Base-by-base conservation (phyloP, 345 rosid genomes). In the Rhodomyrtus tomentosa region DNA sequence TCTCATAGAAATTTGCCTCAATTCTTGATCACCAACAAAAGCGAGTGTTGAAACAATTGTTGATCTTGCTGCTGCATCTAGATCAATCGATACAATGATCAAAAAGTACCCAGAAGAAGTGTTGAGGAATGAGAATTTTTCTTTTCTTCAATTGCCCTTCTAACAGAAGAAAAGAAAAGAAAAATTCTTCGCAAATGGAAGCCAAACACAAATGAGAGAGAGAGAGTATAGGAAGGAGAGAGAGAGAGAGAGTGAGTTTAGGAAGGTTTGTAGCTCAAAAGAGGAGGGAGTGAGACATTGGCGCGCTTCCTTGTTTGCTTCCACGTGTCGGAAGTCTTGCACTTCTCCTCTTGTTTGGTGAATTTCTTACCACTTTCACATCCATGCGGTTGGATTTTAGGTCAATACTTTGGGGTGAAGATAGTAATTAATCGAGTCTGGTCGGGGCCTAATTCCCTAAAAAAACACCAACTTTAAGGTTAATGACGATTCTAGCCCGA, bases 261-360 rank as follows among this genome's bases (percentile, higher is more conserved):
- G 86, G 86, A 40, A 62, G 45, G 83, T 85, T 85, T 81, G 86
- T 25, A 85, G 86, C 54, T 81, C 50, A 49, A 81, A 85, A 49
- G 86, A 36, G 49, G 68, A 62, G 76, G 62, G 81, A 58, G 79
- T 53, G 86, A 85, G 86, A 85, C 49, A 85, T 55, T 85, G 86
- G 59, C 84, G 86, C 84, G 83, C 80, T 50, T 8, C 80, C 83
- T 52, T 24, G n/a, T 81, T 81, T 56, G 49, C 81, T 81, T 81
- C 83, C 86, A 81, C 82, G 82, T 81, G 80, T 72, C 21, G 79
- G 79, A 36, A 68, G 45, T 36, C 25, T 68, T 68, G 25, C 36
- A 68, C 79, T 68, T 68, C 25, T 68, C 58, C 58, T 55, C n/a
- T 36, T 36, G 79, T 36, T 32, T 8, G 36, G 45, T 68, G 79